Evolutionary conservation across 2,329 filamentous ascomycete species (phyloP), one percentile per base, ranked within the genome.

Genomic region (Fusarium floridanum): DNA sequence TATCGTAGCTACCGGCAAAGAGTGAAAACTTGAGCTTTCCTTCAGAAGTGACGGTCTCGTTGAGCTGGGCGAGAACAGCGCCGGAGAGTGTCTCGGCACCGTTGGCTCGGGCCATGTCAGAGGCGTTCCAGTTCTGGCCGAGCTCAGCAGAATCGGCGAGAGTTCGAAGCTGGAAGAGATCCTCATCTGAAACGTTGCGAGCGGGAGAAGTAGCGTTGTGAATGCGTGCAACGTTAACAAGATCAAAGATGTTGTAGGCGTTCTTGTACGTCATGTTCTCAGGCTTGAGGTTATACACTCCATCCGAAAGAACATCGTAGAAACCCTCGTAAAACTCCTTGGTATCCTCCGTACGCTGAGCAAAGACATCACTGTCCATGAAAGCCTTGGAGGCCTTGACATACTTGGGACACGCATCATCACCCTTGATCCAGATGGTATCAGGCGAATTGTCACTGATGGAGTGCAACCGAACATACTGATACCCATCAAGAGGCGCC

Each of bases 381-480:
- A 81, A 83, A 1, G 78, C 72, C 68, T 79, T 76, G 55, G 75
- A 78, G 0, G 81, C 74, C 0, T 67, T 71, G 1, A 68, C 75
- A 34, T 79, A 80, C 4, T 77, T 78, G 5, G 81, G 81, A 50
- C 81, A 82, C n/a, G 70, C 72, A 2, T 82, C 81, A 11, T 82
- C 81, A 9, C 81, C 81, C 71, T 83, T 83, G 75, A 83, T 82
- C 81, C 82, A 83, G 57, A 83, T 81, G 12, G 79, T 81, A 55
- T 82, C 80, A 9, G 80, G 81, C 10, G 81, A 81, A 39, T 82
- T 78, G 27, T 77, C 75, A 62, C 76, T 78, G 57, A 80, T 70
- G 45, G 79, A 78, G 14, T 81, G 77, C 11, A 83, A 72, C 3
- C 79, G 67, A 17, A 83, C 81, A 32, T 83, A 82, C 64, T 83